Evolutionary conservation across 164 flowering plant genomes (phyloP), one percentile per base, ranked within the genome.

Genomic region (Magnolia officinalis): DNA sequence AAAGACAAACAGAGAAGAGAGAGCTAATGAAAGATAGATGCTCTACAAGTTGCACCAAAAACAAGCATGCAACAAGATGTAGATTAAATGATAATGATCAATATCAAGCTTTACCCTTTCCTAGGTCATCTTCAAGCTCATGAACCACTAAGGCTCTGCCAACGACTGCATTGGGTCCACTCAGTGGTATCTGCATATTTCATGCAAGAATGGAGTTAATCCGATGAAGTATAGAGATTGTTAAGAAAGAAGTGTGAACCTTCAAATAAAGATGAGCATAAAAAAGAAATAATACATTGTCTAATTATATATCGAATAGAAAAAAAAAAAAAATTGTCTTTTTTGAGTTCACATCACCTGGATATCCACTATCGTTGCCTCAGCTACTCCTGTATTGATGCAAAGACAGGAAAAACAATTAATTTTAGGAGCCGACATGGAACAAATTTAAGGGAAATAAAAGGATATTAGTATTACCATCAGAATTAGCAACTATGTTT

Each of bases 101-200:
- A 75, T 26, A 67, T 23, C 63, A 59, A 77, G 8, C 3, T 64
- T 78, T 87, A 95, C 99, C 99, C 85, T 95, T 95, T 87, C 98
- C 98, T 75, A 95, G 98, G 76, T 95, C 98, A 88, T 93, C 98
- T 84, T 77, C 92, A 70, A 95, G 96, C 78, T 93, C 99, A 83
- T 93, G 99, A 82, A 95, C 99, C 70, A 93, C 97, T 14, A 93
- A 72, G 66, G 99, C 97, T 87, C 98, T 90, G 78, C 97, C 98
- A 85, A 94, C 70, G 7, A 94, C 93, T 49, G 97, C 73, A 77
- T 92, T 84, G 49, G 97, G 93, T 63, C 98, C 98, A 86, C 71
- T 84, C 49, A 94, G 63, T 74, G 98, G 96, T 74, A 93, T 93
- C 98, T 93, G 82, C 85, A 88, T 50, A 80, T 63, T 72, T 76